Evolutionary conservation across 139 green algal genomes (phyloP).

Genomic region (Astrephomene gubernaculifera): DNA sequence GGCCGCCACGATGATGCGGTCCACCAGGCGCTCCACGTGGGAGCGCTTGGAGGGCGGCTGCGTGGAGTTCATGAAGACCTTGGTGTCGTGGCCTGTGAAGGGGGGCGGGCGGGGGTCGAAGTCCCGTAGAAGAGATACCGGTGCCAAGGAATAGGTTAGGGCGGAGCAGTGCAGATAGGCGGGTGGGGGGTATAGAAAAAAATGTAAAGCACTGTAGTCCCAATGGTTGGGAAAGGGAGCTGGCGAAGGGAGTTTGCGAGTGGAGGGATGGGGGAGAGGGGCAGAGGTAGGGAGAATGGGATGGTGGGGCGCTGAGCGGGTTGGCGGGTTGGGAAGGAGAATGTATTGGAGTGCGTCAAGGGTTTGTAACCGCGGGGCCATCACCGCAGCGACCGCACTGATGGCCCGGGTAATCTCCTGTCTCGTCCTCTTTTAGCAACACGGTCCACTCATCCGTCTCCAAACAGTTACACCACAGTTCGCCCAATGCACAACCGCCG

Average conservation of each 20-base stretch:
- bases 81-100: constrained; percentile 79
- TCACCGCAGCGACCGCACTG: not conserved
- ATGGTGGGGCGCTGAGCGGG: too few species aligned
- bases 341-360: too few species aligned
- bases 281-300: too few species aligned
- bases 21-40: constrained; percentile 73
- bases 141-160: not conserved
- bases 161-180: not conserved
- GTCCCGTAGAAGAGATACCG: too few species aligned
- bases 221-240: not conserved
- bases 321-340: too few species aligned
- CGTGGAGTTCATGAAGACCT: constrained; percentile 83
- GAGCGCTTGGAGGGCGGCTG: constrained; percentile 76
- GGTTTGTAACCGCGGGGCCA: not conserved
- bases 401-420: not conserved
- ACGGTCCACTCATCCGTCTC: not conserved
- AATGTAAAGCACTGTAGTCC: not conserved
- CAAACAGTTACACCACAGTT: not conserved
- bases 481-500: not conserved
- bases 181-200: not conserved
- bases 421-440: not conserved
- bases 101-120: not conserved
- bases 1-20: constrained; percentile 78
- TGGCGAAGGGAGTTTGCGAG: not conserved
- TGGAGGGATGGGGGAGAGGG: not conserved